Base-by-base conservation (phyloP, 192 early-diverging fungal genomes). In the Backusella luteola region DNA sequence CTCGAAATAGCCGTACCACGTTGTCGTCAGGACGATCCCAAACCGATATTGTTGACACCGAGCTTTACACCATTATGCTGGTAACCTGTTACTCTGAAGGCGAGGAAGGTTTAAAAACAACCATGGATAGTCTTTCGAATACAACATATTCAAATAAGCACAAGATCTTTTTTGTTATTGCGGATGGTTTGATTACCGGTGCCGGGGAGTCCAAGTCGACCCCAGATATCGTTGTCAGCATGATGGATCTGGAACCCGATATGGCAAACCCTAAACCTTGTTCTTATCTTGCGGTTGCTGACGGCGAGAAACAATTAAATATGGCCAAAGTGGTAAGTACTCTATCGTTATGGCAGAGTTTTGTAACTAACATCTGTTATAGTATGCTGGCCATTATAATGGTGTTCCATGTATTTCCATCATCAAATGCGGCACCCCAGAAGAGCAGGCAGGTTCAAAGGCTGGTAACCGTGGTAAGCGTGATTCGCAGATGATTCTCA, bases 81-180 rank as follows among this genome's bases (percentile, higher is more conserved):
- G 95, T 98, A 6, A 94, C 95, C 1, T 95, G 94, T 78, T 98
- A 98, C 83, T 97, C 96, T 19, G 97, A 98, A 84, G 93, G 93
- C 35, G 89, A 93, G 44, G 86, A 80, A 32, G 94, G 94, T 0
- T 86, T 96, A 63, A 85, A 88, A 41, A 92, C 86, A 15, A 97
- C 97, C 0, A 84, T 96, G 79, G 92, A 96, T 84, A 95, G 93
- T 70, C 84, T 98, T 49, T 94, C 94, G 12, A 74, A 81, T 38
- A 90, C 94, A 6, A 88, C 91, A 59, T 98, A 96, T 81, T 93
- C 94, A 44, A 90, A 90, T 49, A 90, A 91, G 53, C 93, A 94
- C 76, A 97, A 96, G 85, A 95, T 88, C 76, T 81, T 97, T 66
- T 89, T 98, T 67, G 91, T 96, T n/a, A 91, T 98, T 75, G 92